Evolutionary conservation across 257 asterid species (phyloP).

Genomic region (Paulownia fortunei): DNA sequence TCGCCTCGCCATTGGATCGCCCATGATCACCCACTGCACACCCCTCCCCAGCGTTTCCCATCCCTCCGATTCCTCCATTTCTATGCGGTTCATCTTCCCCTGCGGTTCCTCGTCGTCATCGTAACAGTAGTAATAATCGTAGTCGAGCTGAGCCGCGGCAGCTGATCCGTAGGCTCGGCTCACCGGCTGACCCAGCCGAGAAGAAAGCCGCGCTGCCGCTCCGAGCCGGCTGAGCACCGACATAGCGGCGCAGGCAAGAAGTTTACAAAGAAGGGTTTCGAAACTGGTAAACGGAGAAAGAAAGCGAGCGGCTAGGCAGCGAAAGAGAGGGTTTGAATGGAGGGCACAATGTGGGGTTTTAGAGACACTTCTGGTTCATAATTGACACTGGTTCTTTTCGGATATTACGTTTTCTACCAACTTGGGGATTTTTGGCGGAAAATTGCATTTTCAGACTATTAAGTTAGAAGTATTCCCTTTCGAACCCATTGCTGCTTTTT

Average conservation of each 20-base stretch:
- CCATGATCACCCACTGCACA: conserved; percentile 93
- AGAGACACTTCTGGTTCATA: background rate
- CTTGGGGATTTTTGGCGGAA: too few species aligned
- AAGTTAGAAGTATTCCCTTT: too few species aligned
- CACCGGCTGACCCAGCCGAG: conserved; percentile 11
- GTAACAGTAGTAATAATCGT: conserved; percentile 42
- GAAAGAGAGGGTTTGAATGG: conserved; percentile 20
- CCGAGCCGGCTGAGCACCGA: conserved; percentile 63
- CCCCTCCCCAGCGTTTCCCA: conserved; percentile 68
- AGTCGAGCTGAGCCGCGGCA: conserved; percentile 73
- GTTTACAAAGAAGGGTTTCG: conserved; percentile 7
- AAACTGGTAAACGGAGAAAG: conserved; percentile 20
- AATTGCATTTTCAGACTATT: too few species aligned
- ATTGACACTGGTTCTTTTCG: background rate
- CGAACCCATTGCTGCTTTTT: too few species aligned
- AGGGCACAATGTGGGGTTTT: conserved; percentile 39
- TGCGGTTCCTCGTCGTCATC: conserved; percentile 36
- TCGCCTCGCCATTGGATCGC: conserved; percentile 78
- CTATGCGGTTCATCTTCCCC: conserved; percentile 23
- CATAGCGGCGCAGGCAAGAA: conserved; percentile 48
- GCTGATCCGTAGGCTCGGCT: conserved; percentile 67
- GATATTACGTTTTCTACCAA: conserved; percentile 38
- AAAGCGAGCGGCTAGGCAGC: conserved; percentile 27
- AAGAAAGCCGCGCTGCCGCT: conserved; percentile 47
- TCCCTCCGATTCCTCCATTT: conserved; percentile 58